Percentiles rank a stretch among this genome's conserved stretches.
Conservation (phyloP, 257 asterid genomes). For the Solanum sejunctum region DNA sequence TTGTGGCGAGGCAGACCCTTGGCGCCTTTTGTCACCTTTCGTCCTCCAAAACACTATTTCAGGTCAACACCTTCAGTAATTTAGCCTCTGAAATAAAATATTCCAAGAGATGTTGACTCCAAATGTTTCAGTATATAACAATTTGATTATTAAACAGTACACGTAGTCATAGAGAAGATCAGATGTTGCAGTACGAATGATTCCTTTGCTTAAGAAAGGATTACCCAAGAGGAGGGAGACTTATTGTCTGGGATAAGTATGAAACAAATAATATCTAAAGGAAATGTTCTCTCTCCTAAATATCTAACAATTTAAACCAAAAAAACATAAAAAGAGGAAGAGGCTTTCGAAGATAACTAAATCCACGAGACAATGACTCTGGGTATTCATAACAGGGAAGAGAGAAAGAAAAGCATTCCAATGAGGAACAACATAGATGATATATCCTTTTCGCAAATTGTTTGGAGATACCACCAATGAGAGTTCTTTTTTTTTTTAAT, state of each 20-base stretch:
- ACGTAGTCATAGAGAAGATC: neutral
- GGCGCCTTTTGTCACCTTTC: too few relatives aligned
- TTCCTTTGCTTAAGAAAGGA: neutral
- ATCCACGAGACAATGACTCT: neutral
- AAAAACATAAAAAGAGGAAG: neutral
- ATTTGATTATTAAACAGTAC: neutral
- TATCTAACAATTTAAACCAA: neutral
- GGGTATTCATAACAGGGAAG: neutral
- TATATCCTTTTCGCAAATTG: neutral
- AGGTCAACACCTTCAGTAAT: neutral
- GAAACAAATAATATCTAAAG: neutral
- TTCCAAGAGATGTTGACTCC: neutral
- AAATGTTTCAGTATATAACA: neutral
- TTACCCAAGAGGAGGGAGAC: neutral
- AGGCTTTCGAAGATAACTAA: neutral
- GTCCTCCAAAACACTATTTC: too few relatives aligned
- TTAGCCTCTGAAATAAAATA: neutral
- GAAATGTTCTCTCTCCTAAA: neutral
- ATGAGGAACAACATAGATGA: neutral
- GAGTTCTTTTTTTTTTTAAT: neutral
- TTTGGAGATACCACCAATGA: neutral
- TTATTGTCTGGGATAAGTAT: neutral
- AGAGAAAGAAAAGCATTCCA: neutral
- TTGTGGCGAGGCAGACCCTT: too few relatives aligned
- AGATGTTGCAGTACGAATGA: neutral